Evolutionary conservation across 73 alveolate species (phyloP).

Genomic region (Paramecium caudatum): DNA sequence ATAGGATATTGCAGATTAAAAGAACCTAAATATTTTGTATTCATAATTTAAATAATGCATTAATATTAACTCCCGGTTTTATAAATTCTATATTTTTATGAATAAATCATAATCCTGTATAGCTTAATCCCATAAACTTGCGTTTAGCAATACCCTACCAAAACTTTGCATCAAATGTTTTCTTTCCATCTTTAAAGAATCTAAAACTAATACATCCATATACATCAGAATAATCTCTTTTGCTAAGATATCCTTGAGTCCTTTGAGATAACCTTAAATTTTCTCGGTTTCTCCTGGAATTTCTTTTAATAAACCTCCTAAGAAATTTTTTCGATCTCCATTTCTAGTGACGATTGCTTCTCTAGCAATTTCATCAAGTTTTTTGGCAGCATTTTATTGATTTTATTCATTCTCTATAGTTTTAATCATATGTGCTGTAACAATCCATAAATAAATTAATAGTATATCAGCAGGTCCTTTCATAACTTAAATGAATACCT

Average conservation of each 20-base stretch:
- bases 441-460: slow-evolving; percentile 67
- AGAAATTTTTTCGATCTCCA: slow-evolving; percentile 50
- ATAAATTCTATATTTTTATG: slow-evolving; percentile 5
- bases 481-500: background rate
- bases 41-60: background rate
- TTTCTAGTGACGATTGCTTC: slow-evolving; percentile 30
- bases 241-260: slow-evolving; percentile 45
- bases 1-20: slow-evolving; percentile 12
- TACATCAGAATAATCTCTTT: slow-evolving; percentile 35
- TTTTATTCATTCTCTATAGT: slow-evolving; percentile 30
- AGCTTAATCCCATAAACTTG: slow-evolving; percentile 66
- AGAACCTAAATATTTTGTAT: background rate
- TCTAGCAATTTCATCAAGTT: slow-evolving; percentile 39
- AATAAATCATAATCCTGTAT: slow-evolving; percentile 57
- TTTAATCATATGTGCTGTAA: slow-evolving; percentile 44
- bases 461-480: slow-evolving; percentile 54
- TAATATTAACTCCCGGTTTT: background rate
- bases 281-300: slow-evolving; percentile 6
- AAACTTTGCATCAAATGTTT: slow-evolving; percentile 55
- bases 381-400: slow-evolving; percentile 2
- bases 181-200: slow-evolving; percentile 12
- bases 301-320: slow-evolving; percentile 54
- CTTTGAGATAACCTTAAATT: background rate
- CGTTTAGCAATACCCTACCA: slow-evolving; percentile 52
- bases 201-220: background rate